Conservation (phyloP, 2,329 filamentous ascomycete species). For the Dactylellina haptotyla region DNA sequence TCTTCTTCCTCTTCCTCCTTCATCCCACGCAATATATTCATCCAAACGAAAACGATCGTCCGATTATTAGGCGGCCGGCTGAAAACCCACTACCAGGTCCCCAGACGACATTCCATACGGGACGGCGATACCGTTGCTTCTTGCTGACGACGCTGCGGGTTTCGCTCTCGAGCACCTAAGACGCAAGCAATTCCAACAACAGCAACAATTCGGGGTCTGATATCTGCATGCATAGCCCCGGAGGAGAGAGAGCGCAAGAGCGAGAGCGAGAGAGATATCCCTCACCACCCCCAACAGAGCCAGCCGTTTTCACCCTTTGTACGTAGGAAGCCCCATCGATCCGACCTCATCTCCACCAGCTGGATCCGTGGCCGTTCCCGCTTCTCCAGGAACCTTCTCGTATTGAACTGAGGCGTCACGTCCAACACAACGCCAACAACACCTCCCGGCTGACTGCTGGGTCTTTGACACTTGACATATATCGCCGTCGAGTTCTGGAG, state of each 20-base stretch:
- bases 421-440: not conserved
- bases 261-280: slow-evolving; percentile 38
- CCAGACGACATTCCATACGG: no score
- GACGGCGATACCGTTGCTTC: no score
- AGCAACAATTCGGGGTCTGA: slow-evolving; percentile 10
- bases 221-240: slow-evolving; percentile 40
- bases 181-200: slow-evolving; percentile 19
- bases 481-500: slow-evolving; percentile 47
- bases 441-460: slow-evolving; percentile 8
- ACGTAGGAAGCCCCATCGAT: not conserved
- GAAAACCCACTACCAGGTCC: not conserved
- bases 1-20: not conserved
- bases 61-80: slow-evolving; percentile 35
- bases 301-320: slow-evolving; percentile 3
- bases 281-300: slow-evolving; percentile 26
- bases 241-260: no score
- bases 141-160: not conserved
- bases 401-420: not conserved
- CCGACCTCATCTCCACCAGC: not conserved
- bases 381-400: not conserved
- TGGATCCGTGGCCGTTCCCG: not conserved
- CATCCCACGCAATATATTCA: slow-evolving; percentile 15
- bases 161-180: not conserved
- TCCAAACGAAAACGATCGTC: slow-evolving; percentile 33
- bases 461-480: slow-evolving; percentile 25